phyloP scores from a whole-genome alignment of 2,329 filamentous ascomycete species.

The Trichoderma aggressivum region DNA sequence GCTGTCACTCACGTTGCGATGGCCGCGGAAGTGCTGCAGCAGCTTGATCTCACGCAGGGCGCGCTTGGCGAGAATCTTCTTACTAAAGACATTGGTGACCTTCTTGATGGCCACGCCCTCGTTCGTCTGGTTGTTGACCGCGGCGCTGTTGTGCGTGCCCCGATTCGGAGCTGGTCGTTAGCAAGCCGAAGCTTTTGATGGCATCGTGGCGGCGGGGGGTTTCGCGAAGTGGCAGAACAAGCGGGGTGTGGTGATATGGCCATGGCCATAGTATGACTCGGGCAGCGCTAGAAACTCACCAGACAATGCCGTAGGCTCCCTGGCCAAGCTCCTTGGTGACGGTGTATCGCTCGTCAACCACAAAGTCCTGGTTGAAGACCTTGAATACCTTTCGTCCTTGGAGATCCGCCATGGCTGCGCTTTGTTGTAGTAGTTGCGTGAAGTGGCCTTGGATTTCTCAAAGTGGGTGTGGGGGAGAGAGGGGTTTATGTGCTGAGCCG shows the following conservation, averaged over 20 bases:
- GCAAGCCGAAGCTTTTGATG: conserved; percentile 18
- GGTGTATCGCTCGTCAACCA: conserved; percentile 96
- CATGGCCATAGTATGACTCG: neutral
- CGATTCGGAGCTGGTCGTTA: conserved; percentile 26
- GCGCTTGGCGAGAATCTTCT: conserved; percentile 98
- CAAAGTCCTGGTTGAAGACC: conserved; percentile 99
- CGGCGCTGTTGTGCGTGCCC: conserved; percentile 59
- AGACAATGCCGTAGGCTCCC: conserved; percentile 97
- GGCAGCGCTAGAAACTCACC: conserved; percentile 52
- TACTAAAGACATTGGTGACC: conserved; percentile 99
- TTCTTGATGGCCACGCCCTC: conserved; percentile 99
- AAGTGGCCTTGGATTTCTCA: neutral
- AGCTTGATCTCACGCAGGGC: conserved; percentile 98
- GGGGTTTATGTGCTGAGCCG: conserved; percentile 9
- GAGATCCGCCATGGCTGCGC: conserved; percentile 37
- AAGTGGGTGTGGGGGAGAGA: conserved; percentile 6
- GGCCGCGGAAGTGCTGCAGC: conserved; percentile 91
- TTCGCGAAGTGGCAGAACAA: neutral
- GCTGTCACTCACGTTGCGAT: conserved; percentile 66
- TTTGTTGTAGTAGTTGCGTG: neutral
- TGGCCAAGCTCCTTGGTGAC: conserved; percentile 98
- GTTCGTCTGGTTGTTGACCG: conserved; percentile 82
- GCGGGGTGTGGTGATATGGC: neutral
- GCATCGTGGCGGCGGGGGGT: conserved; percentile 28
- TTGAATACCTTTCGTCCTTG: conserved; percentile 85